Evolutionary conservation across 768 basidiomycete species (phyloP).

Genomic region (Galerina marginata): DNA sequence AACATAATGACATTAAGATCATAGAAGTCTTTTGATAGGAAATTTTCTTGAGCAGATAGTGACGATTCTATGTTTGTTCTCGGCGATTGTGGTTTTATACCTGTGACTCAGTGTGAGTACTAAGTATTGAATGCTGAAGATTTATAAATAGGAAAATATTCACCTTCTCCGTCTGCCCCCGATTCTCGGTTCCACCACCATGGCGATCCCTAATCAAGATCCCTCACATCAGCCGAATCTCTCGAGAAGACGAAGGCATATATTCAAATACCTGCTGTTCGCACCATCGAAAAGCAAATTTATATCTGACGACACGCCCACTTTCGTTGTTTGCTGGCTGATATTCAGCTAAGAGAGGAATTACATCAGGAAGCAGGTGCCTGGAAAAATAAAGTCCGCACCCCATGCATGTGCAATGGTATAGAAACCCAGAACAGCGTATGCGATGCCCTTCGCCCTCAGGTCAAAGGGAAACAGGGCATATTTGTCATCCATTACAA

Average conservation of each 20-base stretch:
- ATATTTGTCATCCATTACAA: conserved; percentile 80
- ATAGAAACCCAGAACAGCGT: conserved; percentile 72
- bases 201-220: conserved; percentile 42
- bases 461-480: conserved; percentile 75
- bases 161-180: not conserved
- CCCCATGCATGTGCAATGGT: conserved; percentile 75
- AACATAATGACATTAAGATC: too few relatives aligned
- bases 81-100: too few relatives aligned
- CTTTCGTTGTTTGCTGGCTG: conserved; percentile 52
- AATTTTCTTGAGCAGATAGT: too few relatives aligned
- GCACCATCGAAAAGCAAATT: conserved; percentile 88
- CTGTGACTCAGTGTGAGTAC: too few relatives aligned
- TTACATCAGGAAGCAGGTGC: not conserved
- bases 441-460: conserved; percentile 46
- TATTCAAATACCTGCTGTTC: conserved; percentile 57
- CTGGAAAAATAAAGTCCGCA: conserved; percentile 34
- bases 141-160: not conserved
- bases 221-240: not conserved
- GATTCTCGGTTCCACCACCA: conserved; percentile 42
- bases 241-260: not conserved
- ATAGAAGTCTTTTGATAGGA: not conserved
- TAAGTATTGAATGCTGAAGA: too few relatives aligned
- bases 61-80: too few relatives aligned
- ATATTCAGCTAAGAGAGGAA: conserved; percentile 58
- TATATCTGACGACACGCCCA: conserved; percentile 72